Evolutionary conservation across 768 basidiomycete genomes (phyloP).

Genomic region (Termitomyces sp.): DNA sequence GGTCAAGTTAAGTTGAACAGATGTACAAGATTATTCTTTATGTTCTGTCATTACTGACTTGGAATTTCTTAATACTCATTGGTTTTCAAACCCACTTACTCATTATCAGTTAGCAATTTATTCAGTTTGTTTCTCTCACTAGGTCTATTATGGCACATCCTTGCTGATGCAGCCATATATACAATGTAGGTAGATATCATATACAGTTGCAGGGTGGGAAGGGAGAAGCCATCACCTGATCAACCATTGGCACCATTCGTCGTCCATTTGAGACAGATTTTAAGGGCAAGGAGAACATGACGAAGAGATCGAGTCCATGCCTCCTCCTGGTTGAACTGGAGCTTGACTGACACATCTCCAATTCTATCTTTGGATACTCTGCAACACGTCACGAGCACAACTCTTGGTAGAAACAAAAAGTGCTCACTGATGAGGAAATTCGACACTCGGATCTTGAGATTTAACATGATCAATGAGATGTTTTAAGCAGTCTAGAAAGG

Average conservation of each 20-base stretch:
- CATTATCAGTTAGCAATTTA: no score
- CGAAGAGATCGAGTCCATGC: constrained; percentile 91
- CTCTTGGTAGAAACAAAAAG: neutral
- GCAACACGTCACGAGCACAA: constrained; percentile 7
- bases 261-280: constrained; percentile 84
- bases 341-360: constrained; percentile 89
- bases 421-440: constrained; percentile 85
- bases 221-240: constrained; percentile 8
- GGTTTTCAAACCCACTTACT: no score
- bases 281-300: constrained; percentile 85
- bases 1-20: no score
- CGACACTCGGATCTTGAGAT: constrained; percentile 62
- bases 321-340: constrained; percentile 94
- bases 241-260: constrained; percentile 72
- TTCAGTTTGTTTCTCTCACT: no score
- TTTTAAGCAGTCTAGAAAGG: constrained; percentile 90
- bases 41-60: no score
- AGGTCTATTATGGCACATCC: no score
- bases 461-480: constrained; percentile 87
- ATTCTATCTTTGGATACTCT: constrained; percentile 95
- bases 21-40: no score
- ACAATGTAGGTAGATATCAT: no score
- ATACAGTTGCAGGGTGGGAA: no score
- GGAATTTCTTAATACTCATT: no score
- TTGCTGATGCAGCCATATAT: no score